Evolutionary conservation across 1,139 yeast species (phyloP).

Genomic region (Lipomyces yarrowii): DNA sequence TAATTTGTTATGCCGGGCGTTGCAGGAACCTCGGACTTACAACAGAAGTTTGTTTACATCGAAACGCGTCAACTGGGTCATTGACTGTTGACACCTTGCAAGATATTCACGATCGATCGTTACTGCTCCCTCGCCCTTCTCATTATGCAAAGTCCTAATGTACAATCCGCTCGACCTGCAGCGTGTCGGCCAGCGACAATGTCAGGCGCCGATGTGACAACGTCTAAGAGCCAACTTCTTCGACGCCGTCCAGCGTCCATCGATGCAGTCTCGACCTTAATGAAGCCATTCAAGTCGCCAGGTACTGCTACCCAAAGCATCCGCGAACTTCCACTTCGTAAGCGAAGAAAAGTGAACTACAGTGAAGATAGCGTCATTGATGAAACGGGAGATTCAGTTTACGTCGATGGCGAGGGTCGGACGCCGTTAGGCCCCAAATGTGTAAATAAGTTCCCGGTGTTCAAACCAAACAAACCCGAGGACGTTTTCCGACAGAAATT

Average conservation of each 20-base stretch:
- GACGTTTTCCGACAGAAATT: slow-evolving; percentile 40
- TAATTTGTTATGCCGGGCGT: too few relatives aligned
- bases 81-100: background rate
- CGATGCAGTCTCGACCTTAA: slow-evolving; percentile 24
- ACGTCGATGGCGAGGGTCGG: slow-evolving; percentile 14
- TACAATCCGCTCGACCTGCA: background rate
- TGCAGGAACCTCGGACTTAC: background rate
- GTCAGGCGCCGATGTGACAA: background rate
- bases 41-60: background rate
- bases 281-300: slow-evolving; percentile 30
- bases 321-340: slow-evolving; percentile 26
- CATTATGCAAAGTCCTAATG: background rate
- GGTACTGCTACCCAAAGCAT: slow-evolving; percentile 14
- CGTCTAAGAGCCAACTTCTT: background rate
- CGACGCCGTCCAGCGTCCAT: slow-evolving; percentile 22
- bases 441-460: slow-evolving; percentile 31
- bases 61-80: background rate
- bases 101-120: background rate
- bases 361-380: slow-evolving; percentile 20
- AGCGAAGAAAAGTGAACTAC: slow-evolving; percentile 30
- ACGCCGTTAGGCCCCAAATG: slow-evolving; percentile 2
- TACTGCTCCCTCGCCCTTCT: background rate
- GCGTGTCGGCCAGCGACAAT: background rate
- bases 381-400: slow-evolving; percentile 16
- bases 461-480: slow-evolving; percentile 33